Base-by-base conservation (phyloP, 768 basidiomycete species). In the Pleurotus cornucopiae region DNA sequence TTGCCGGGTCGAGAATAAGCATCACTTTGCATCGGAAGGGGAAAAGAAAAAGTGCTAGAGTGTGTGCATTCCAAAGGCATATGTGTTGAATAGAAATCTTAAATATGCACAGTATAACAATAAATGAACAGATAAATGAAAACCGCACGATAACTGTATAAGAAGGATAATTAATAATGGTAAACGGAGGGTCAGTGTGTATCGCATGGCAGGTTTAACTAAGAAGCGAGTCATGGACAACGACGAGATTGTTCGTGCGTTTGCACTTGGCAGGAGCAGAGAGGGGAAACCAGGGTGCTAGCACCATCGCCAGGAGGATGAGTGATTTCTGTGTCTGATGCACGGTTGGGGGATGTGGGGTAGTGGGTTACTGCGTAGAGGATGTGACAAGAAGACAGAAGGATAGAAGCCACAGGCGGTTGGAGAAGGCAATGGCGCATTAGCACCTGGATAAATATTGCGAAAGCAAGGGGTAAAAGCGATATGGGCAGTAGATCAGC, bases 281-380 rank as follows among this genome's bases (percentile, higher is more conserved):
- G 16, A 21, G 11, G 30, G 30, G 30, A 41, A 41, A 21, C 39
- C 37, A 53, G 39, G 51, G 30, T 40, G 37, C 51, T 53, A 53
- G 51, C 51, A 53, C 51, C 51, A n/a, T 53, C 51, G 51, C 51
- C 51, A 41, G 51, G 51, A 53, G 51, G 51, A 53, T 53, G 51
- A 40, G 23, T 9, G 39, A 41, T 40, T 38, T 41, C 16, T 25
- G 51, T 40, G 51, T 39, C 51, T 53, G 23, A 20, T 18, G 51
- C 51, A 53, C 51, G 37, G 20, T 40, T n/a, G 39, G 49, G 49
- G 30, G 18, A 12, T 39, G 51, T 53, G n/a, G 49, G 20, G 30
- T 30, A 41, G 34, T 21, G 39, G n/a, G 34, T 53, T 21, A 13
- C 21, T 14, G 18, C 38, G 51, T 14, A 20, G 51, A 40, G 11